Base-by-base conservation (phyloP, 2,329 filamentous ascomycete species). In the Pseudogymnoascus sp. region DNA sequence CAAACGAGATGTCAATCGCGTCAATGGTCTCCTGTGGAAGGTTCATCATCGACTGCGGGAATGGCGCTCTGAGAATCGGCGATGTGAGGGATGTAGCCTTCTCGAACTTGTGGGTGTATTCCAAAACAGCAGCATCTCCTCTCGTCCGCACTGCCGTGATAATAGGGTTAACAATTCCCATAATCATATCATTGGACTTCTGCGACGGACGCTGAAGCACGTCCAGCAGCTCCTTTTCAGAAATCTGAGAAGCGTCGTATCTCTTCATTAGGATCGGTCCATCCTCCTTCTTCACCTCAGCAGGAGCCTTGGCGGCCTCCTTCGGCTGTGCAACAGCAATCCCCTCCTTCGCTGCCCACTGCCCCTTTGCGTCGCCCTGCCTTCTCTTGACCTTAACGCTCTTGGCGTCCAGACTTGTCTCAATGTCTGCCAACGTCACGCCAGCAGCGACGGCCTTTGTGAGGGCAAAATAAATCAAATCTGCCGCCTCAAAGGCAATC, bases 71-170 rank as follows among this genome's bases (percentile, higher is more conserved):
- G 66, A 99, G 81, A 12, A 99, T 92, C 0, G 93, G 91, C 0
- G 92, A 93, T 12, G 86, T 95, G 65, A 99, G 80, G 2, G 90
- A 93, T 0, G 91, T 96, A 0, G 93, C 95, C 78, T 93, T 96
- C 74, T 99, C 95, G 69, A 99, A 99, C 76, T 96, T 96, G 83
- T 97, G 93, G 1, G 95, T 97, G 76, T 96, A 97, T 60, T 90
- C 88, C 49, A 99, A 83, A 23, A 99, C 82, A 2, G 91, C 93
- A 70, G 88, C 88, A 76, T 99, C 95, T 62, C 95, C 95, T 36
- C 90, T 86, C 46, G 85, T 82, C 63, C 88, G 89, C 63, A 99
- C 89, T 59, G 93, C 90, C 64, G 93, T 86, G 72, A 99, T 91
- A 70, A 99, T 99, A 1, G 95, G 95, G 37, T 85, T 86, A 64